Evolutionary conservation across 2,329 filamentous ascomycete genomes (phyloP), one percentile per base, ranked within the genome.

Genomic region (Tolypocladium capitatum): DNA sequence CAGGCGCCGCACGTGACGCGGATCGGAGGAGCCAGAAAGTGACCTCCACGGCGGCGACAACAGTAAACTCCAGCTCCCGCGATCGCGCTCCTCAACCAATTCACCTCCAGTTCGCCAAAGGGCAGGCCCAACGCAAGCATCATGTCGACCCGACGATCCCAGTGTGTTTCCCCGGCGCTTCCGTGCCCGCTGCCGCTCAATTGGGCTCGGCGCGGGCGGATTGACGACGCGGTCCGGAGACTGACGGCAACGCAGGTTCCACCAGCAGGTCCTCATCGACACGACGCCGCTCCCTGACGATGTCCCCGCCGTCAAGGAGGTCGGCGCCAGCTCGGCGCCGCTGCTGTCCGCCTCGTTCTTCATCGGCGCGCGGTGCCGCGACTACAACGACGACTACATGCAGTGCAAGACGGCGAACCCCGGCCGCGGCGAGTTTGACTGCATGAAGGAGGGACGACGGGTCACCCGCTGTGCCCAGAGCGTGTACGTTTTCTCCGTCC

Each of bases 341-440:
- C 78, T 98, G 41, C 75, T 94, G 51, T 94, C 87, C 55, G 92
- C 92, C 31, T 82, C 88, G 46, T 98, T 86, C 78, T 98, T 97
- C 69, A 98, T 98, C 65, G 92, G 92, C 54, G 90, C 89, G 56
- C 84, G 91, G 63, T 98, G 92, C 82, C 84, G 80, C 66, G 75
- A 86, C 52, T 98, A 90, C 77, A 97, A 97, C 70, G 92, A 98
- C 75, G 92, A 98, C 72, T 98, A 85, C 73, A 98, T 98, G 91
- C 86, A 94, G 74, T 98, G 92, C 84, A 98, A 98, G 83, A 86
- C 80, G 58, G 89, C 96, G 71, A 83, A 88, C 60, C 84, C 86
- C 53, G 92, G 92, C 60, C 81, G 80, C 68, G 92, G 89, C 66
- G 92, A 98, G 75, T 69, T 94, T 54, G 87, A 95, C 58, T 98